phyloP scores from a whole-genome alignment of 2,329 filamentous ascomycete genomes.

The Sphaerulina populicola region DNA sequence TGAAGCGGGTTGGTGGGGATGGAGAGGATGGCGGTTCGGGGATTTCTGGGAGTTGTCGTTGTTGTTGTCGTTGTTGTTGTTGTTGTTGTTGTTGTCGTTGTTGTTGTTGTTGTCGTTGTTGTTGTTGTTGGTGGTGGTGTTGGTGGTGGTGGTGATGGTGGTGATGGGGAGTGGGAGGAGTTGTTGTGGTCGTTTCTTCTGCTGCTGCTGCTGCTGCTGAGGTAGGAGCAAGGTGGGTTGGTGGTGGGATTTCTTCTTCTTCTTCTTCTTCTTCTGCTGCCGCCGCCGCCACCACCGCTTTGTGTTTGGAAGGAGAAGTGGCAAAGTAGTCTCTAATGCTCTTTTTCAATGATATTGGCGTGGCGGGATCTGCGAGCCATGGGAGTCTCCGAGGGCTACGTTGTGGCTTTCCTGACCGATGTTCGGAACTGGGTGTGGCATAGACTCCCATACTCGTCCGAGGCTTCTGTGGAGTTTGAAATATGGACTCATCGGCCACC shows the following conservation, averaged over 20 bases:
- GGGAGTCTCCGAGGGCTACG: constrained; percentile 32
- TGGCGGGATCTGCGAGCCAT: constrained; percentile 31
- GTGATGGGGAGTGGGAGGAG: too few relatives aligned
- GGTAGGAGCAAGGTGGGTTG: too few relatives aligned
- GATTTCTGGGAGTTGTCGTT: background rate
- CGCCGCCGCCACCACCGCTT: background rate
- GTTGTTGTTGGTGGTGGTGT: too few relatives aligned
- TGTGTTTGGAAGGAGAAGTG: constrained; percentile 24
- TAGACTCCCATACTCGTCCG: constrained; percentile 31
- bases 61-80: too few relatives aligned
- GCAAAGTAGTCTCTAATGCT: constrained; percentile 21
- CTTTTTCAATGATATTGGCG: constrained; percentile 26
- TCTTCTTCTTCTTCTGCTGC: too few relatives aligned
- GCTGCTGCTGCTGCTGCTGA: too few relatives aligned
- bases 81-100: too few relatives aligned
- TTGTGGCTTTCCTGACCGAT: constrained; percentile 19
- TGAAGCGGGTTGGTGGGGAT: constrained; percentile 18
- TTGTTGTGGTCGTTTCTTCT: too few relatives aligned
- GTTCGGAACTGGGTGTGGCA: constrained; percentile 30
- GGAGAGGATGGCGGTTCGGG: constrained; percentile 15
- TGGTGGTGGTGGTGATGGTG: too few relatives aligned
- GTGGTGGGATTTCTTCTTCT: too few relatives aligned
- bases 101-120: too few relatives aligned
- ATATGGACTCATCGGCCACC: constrained; percentile 20
- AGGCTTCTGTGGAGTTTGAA: constrained; percentile 38